Evolutionary conservation across 139 green algal species (phyloP), one percentile per base, ranked within the genome.

Genomic region (Yamagishiella unicocca): DNA sequence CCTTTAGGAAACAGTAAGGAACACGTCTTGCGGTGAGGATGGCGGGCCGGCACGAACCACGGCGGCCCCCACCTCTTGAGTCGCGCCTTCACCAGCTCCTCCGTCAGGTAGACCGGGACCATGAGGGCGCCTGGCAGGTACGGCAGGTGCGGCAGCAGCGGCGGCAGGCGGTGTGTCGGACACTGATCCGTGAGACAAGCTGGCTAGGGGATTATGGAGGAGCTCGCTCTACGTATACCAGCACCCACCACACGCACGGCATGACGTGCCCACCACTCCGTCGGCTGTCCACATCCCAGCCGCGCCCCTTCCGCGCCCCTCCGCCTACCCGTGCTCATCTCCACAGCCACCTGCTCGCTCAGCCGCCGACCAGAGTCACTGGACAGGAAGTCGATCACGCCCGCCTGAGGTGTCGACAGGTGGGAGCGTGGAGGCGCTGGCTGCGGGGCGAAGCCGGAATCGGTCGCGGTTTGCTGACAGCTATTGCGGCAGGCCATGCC

Each of bases 81-180:
- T 7, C 77, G 55, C 9, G 77, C 77, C 58, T 73, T 73, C 38
- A 84, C 58, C 24, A 84, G 77, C 77, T 84, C 77, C 55, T 84
- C 77, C 10, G 77, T 84, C 37, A 84, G 37, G 42, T 74, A 73
- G 12, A 84, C 77, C 17, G 77, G 77, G 25, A 58, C 77, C 77
- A 84, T 84, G 22, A 84, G 55, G 6, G 77, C 77, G 27, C 77
- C 77, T 84, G 77, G 24, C 0, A 64, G 31, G 35, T 33, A 4
- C 14, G 67, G n/a, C 37, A 50, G 68, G n/a, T n/a, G n/a, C n/a
- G n/a, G n/a, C n/a, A n/a, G n/a, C n/a, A n/a, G n/a, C n/a, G n/a
- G n/a, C n/a, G n/a, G n/a, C n/a, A n/a, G n/a, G n/a, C n/a, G n/a
- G n/a, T n/a, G n/a, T n/a, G n/a, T n/a, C n/a, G n/a, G n/a, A n/a